Evolutionary conservation across 2,329 filamentous ascomycete species (phyloP), one percentile per base, ranked within the genome.

Genomic region (Colletotrichum sp.): DNA sequence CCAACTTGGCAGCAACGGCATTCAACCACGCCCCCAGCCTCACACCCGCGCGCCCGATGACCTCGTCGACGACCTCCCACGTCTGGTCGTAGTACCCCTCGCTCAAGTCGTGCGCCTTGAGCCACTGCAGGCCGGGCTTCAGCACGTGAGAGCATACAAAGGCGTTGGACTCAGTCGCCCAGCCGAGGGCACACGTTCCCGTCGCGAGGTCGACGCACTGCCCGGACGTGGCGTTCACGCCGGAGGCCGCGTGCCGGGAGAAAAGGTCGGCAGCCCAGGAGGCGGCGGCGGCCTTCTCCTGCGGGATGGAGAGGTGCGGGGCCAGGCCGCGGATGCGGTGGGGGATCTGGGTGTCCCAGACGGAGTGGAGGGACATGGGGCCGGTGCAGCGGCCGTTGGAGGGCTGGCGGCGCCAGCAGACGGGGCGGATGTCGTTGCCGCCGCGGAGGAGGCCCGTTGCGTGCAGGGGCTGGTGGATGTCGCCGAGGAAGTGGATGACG

Each of bases 401-500:
- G 59, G 75, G 71, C 55, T 75, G 67, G 15, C 71, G 60, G 63
- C 72, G 66, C 75, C 75, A 77, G 75, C 75, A 77, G 39, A 77
- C 75, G 67, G 75, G 75, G 30, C 74, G 63, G 65, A 76, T 76
- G 69, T 74, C 76, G 72, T 77, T 78, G 66, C 77, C 77, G 63
- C 77, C 77, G 66, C 72, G 69, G 32, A 76, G 69, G 39, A 77
- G 62, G 52, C 77, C 77, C 8, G 76, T 78, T 44, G 74, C 76
- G 69, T 78, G 75, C 44, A 78, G 70, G 60, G 77, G 77, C 72
- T 78, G 77, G 39, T 77, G 71, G 39, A 78, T 77, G 36, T 78
- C 77, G 62, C 72, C 72, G 34, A 77, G 69, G 77, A 78, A 78
- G 75, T 78, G 77, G 69, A 77, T 78, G 15, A 78, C 76, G 71